Evolutionary conservation across 2,329 filamentous ascomycete species (phyloP).

Genomic region (Cladophialophora psammophila): DNA sequence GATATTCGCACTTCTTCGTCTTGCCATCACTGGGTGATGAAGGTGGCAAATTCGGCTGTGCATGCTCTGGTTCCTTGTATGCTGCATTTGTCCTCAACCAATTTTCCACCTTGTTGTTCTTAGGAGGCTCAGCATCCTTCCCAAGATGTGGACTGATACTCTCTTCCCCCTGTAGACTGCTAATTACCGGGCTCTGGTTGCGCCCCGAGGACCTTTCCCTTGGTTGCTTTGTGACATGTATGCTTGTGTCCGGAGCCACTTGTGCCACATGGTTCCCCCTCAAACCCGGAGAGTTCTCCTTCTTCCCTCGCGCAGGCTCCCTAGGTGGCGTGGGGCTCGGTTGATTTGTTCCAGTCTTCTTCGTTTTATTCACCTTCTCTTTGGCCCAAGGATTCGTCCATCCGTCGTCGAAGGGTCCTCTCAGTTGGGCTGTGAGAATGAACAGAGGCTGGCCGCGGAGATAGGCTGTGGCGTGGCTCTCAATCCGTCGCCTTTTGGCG

Average conservation of each 20-base stretch:
- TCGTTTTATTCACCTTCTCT: slow-evolving; percentile 38
- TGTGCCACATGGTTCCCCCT: neutral
- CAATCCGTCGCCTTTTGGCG: slow-evolving; percentile 53
- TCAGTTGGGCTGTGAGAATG: slow-evolving; percentile 55
- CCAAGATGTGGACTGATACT: neutral
- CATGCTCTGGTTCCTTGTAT: neutral
- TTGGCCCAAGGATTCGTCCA: slow-evolving; percentile 57
- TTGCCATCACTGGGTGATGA: slow-evolving; percentile 15
- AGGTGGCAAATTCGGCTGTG: neutral
- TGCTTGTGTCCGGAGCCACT: neutral
- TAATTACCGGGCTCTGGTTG: neutral
- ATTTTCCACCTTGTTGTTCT: slow-evolving; percentile 29
- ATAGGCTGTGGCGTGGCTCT: slow-evolving; percentile 51
- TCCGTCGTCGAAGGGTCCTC: slow-evolving; percentile 53
- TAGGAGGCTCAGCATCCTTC: neutral
- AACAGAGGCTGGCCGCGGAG: slow-evolving; percentile 52
- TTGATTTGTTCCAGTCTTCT: slow-evolving; percentile 1
- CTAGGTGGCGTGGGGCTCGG: neutral
- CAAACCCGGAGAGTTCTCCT: neutral
- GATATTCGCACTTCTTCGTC: neutral
- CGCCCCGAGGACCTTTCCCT: neutral
- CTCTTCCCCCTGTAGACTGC: neutral
- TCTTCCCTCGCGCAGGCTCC: slow-evolving; percentile 8
- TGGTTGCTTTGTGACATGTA: neutral
- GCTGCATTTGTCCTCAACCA: slow-evolving; percentile 29